Evolutionary conservation across 768 basidiomycete species (phyloP).

Genomic region (Rickenella mellea): DNA sequence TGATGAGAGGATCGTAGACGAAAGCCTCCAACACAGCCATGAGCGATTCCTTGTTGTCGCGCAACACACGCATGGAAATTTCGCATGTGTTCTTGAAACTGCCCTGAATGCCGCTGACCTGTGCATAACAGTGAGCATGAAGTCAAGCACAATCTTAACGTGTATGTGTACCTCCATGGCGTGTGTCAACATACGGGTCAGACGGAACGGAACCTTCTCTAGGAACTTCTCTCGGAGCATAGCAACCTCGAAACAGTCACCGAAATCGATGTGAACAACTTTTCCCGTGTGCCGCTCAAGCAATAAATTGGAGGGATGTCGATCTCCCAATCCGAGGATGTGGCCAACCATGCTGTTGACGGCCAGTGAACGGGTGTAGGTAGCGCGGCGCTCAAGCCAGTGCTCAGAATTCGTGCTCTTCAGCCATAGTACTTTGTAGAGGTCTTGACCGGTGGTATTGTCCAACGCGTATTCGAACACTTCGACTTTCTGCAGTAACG

Average conservation of each 20-base stretch:
- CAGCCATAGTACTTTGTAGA: slow-evolving; percentile 94
- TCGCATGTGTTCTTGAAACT: slow-evolving; percentile 95
- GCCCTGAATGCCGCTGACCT: slow-evolving; percentile 96
- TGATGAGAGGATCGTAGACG: slow-evolving; percentile 96
- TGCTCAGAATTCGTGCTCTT: slow-evolving; percentile 94
- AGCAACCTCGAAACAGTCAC: slow-evolving; percentile 98
- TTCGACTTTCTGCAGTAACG: slow-evolving; percentile 93
- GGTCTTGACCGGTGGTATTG: slow-evolving; percentile 96
- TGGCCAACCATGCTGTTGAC: slow-evolving; percentile 99
- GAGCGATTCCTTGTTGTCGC: slow-evolving; percentile 96
- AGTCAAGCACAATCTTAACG: no score
- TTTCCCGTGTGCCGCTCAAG: slow-evolving; percentile 88
- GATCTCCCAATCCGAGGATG: slow-evolving; percentile 94
- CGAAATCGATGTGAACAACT: slow-evolving; percentile 95
- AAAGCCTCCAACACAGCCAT: slow-evolving; percentile 99
- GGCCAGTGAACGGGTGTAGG: slow-evolving; percentile 90
- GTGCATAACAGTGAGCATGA: no score
- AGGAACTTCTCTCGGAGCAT: slow-evolving; percentile 99
- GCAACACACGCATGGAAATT: slow-evolving; percentile 93
- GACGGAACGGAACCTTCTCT: slow-evolving; percentile 94
- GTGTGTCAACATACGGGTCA: slow-evolving; percentile 96
- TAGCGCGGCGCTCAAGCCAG: slow-evolving; percentile 93
- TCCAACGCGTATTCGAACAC: slow-evolving; percentile 98
- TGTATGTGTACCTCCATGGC: slow-evolving; percentile 99
- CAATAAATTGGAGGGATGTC: slow-evolving; percentile 92